Base-by-base conservation (phyloP, 768 basidiomycete species). In the Tulasnella sp. region DNA sequence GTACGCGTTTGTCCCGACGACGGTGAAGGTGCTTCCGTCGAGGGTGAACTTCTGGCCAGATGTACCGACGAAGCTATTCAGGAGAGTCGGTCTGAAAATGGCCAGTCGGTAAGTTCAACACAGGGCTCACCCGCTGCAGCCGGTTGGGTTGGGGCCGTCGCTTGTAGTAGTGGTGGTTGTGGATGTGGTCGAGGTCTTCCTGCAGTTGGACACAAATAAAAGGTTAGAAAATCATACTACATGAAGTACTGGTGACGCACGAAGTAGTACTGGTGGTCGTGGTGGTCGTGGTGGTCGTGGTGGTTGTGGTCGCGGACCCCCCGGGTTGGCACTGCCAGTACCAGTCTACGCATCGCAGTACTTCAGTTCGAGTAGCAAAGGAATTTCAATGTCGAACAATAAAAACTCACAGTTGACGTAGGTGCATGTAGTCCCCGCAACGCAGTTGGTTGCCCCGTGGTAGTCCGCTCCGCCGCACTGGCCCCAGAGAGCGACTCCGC, bases 1-100 rank as follows among this genome's bases (percentile, higher is more conserved):
- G 85, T 91, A 91, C 1, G 90, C 88, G 84, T 91, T 91, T 18
- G 87, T 84, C 11, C 90, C 87, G 77, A 64, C n/a, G 9, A 76
- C 74, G 31, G 75, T 80, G 64, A 58, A 80, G 37, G 80, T 80
- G 20, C 37, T 42, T 6, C 90, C 91, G 82, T 90, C 87, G 31
- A 92, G 84, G 14, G 85, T 86, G 84, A 92, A 92, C n/a, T 86
- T 86, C 72, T 89, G 90, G 9, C 90, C 90, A 18, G 88, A 87
- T 12, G 86, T 86, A 81, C 88, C 87, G 31, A 92, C 89, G 77
- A 86, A 88, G 20, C 84, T 14, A 81, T 4, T 3, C 69, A 24
- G 81, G 69, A 6, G 85, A 77, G 9, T 83, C n/a, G 20, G 82
- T 75, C 2, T 78, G 31, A 41, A 78, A 41, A 11, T 83, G 81